Conservation (phyloP, 2,329 filamentous ascomycete genomes). For the Exophiala sp. region DNA sequence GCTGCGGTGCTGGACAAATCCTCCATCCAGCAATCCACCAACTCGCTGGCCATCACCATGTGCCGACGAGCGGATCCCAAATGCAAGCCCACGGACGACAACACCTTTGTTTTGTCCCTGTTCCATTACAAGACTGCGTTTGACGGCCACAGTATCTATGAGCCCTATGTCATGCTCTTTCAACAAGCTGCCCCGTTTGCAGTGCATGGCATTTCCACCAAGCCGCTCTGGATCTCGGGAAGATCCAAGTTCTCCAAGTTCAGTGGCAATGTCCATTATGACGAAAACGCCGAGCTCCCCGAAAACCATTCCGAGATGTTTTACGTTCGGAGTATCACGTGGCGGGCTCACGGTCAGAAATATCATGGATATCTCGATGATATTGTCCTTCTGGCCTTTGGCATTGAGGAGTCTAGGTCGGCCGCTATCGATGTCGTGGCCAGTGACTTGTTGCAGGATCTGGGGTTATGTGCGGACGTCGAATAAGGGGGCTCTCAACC, state of each 20-base stretch:
- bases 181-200: conserved; percentile 19
- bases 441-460: conserved; percentile 43
- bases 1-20: conserved; percentile 34
- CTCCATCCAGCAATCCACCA: conserved; percentile 55
- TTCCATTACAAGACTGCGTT: conserved; percentile 52
- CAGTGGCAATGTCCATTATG: conserved; percentile 25
- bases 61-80: conserved; percentile 40
- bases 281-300: conserved; percentile 16
- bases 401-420: conserved; percentile 48
- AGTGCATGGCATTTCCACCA: conserved; percentile 20
- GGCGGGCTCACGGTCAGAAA: conserved; percentile 43
- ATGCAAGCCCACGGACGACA: conserved; percentile 41
- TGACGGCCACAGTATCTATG: conserved; percentile 37
- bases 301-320: conserved; percentile 44
- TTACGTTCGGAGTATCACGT: conserved; percentile 53
- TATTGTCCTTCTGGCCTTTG: conserved; percentile 50
- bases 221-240: conserved; percentile 53
- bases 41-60: conserved; percentile 52
- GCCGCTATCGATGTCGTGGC: conserved; percentile 50
- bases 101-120: conserved; percentile 52
- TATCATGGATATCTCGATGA: conserved; percentile 56
- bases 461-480: conserved; percentile 34
- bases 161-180: conserved; percentile 26
- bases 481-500: no score
- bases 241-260: background rate